phyloP scores from a whole-genome alignment of 1,284 basidiomycete genomes.

The Phellopilus nigrolimitatus region DNA sequence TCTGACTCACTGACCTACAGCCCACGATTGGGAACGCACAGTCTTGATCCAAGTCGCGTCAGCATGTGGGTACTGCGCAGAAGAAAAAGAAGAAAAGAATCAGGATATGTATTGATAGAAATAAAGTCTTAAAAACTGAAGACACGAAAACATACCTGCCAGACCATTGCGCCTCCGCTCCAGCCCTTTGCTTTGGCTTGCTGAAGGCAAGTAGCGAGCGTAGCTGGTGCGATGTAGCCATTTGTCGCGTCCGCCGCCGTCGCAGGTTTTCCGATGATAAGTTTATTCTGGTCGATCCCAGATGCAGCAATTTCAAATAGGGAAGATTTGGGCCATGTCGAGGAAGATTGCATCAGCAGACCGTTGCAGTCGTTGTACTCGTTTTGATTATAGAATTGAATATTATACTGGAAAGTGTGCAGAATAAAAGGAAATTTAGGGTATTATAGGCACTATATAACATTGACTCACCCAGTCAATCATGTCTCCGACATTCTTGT shows the following conservation, averaged over 20 bases:
- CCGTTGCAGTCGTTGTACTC: conserved; percentile 23
- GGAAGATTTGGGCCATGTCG: conserved; percentile 22
- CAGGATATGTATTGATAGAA: too few species aligned
- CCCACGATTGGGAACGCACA: conserved; percentile 13
- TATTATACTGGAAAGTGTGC: conserved; percentile 9
- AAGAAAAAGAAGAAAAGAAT: background rate
- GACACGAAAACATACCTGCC: conserved; percentile 19
- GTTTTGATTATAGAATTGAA: conserved; percentile 19
- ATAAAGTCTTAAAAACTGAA: too few species aligned
- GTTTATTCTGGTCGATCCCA: conserved; percentile 24
- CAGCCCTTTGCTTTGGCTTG: conserved; percentile 23
- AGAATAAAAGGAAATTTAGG: background rate
- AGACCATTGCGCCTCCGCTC: conserved; percentile 24
- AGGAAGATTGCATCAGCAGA: conserved; percentile 22
- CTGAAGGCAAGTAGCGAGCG: conserved; percentile 23
- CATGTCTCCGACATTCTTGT: conserved; percentile 23
- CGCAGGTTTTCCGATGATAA: conserved; percentile 27
- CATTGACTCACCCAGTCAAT: conserved; percentile 24
- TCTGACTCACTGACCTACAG: background rate
- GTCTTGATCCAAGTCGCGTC: conserved; percentile 16
- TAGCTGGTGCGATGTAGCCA: conserved; percentile 23
- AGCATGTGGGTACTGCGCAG: conserved; percentile 14
- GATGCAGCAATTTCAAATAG: conserved; percentile 24
- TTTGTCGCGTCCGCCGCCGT: conserved; percentile 21
- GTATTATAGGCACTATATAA: too few species aligned